phyloP scores from a whole-genome alignment of 768 basidiomycete genomes.

The Nevesoporus exiguus region DNA sequence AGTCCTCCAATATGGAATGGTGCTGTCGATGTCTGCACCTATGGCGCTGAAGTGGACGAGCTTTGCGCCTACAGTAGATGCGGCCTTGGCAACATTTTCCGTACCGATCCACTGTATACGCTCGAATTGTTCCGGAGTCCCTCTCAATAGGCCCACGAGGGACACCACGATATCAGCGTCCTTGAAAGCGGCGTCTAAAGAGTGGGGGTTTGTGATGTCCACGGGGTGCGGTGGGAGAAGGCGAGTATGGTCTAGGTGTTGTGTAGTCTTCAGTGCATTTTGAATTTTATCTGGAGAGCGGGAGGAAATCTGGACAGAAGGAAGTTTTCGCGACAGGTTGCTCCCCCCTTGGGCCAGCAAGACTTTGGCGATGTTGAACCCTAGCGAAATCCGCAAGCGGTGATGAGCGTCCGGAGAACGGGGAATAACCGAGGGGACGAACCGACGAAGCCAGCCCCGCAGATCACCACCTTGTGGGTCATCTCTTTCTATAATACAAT shows the following conservation, averaged over 20 bases:
- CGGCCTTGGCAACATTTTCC: conserved; percentile 57
- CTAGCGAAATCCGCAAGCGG: conserved; percentile 30
- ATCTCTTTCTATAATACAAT: conserved; percentile 5
- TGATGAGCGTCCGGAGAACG: conserved; percentile 1
- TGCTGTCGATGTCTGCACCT: conserved; percentile 59
- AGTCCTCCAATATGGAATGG: conserved; percentile 57
- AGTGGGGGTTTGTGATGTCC: conserved; percentile 51
- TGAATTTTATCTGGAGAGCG: conserved; percentile 48
- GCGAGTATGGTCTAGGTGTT: conserved; percentile 30
- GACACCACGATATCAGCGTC: conserved; percentile 60
- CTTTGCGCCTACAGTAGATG: conserved; percentile 51
- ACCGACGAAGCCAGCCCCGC: conserved; percentile 65
- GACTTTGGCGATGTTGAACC: conserved; percentile 56
- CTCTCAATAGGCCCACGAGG: conserved; percentile 66
- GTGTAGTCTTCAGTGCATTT: conserved; percentile 28
- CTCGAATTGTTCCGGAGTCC: conserved; percentile 53
- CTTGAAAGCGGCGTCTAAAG: conserved; percentile 47
- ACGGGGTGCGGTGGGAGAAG: conserved; percentile 42
- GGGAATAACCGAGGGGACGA: conserved; percentile 12
- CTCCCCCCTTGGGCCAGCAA: conserved; percentile 37
- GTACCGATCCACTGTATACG: conserved; percentile 62
- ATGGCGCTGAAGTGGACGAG: conserved; percentile 70
- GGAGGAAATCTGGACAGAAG: conserved; percentile 54
- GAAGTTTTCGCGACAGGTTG: conserved; percentile 11
- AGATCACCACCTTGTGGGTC: conserved; percentile 44